A percentile compares a stretch with the other conserved stretches of the same genome.
Conservation (phyloP, 2,329 filamentous ascomycete genomes). For the Plenodomus lindquistii region DNA sequence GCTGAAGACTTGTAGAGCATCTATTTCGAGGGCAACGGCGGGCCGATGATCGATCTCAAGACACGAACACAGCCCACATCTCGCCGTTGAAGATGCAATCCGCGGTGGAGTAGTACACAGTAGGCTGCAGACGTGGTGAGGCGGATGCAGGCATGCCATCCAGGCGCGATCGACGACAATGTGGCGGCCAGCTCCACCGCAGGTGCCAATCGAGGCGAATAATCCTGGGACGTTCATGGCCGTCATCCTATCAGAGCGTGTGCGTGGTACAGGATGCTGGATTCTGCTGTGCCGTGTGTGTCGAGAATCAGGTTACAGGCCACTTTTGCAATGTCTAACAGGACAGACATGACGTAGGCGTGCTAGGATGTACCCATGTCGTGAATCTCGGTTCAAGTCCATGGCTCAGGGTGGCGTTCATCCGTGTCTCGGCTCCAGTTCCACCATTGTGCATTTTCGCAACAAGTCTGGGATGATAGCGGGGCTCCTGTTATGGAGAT, state of each 20-base stretch:
- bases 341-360: slow-evolving; percentile 18
- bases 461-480: not conserved
- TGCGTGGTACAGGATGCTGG: slow-evolving; percentile 10
- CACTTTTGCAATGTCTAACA: slow-evolving; percentile 7
- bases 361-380: slow-evolving; percentile 17
- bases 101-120: not conserved
- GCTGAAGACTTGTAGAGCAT: not conserved
- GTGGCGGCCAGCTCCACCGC: slow-evolving; percentile 24
- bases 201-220: slow-evolving; percentile 22
- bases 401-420: not conserved
- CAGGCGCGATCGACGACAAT: slow-evolving; percentile 34
- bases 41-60: not conserved
- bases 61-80: not conserved
- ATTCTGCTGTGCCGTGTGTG: slow-evolving; percentile 19
- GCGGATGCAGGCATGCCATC: slow-evolving; percentile 16
- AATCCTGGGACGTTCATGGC: slow-evolving; percentile 13
- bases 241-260: slow-evolving; percentile 22
- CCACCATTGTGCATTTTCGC: slow-evolving; percentile 3
- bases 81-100: not conserved
- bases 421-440: slow-evolving; percentile 9
- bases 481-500: slow-evolving; percentile 12
- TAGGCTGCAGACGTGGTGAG: not conserved
- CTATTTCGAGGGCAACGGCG: not conserved
- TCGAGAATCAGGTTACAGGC: slow-evolving; percentile 25
- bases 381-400: not conserved